Evolutionary conservation across 2,329 filamentous ascomycete species (phyloP).

Genomic region (Scolecobasidium constrictum): DNA sequence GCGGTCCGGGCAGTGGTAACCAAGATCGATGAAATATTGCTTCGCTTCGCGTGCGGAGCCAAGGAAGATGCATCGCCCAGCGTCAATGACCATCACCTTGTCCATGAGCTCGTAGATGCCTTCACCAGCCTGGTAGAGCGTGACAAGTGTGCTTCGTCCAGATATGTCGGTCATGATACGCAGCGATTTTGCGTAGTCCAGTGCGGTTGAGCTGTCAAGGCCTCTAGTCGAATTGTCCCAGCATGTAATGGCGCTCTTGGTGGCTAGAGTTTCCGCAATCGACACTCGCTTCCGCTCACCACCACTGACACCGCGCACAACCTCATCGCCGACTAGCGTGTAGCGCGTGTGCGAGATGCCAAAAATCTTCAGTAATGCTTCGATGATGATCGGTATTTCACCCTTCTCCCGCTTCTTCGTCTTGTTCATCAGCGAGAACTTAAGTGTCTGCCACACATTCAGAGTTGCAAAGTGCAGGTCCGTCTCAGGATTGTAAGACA

Average conservation of each 20-base stretch:
- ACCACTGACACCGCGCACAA: slow-evolving; percentile 50
- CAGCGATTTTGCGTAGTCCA: slow-evolving; percentile 61
- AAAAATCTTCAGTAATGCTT: slow-evolving; percentile 57
- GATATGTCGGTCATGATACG: slow-evolving; percentile 54
- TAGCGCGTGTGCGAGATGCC: slow-evolving; percentile 47
- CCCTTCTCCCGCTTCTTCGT: slow-evolving; percentile 51
- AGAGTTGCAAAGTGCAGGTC: slow-evolving; percentile 71
- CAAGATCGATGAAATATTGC: slow-evolving; percentile 55
- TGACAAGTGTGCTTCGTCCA: slow-evolving; percentile 51
- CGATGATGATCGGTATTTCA: slow-evolving; percentile 54
- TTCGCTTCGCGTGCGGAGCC: slow-evolving; percentile 49
- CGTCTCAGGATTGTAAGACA: slow-evolving; percentile 68
- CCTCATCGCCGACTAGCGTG: slow-evolving; percentile 66
- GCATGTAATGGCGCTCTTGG: slow-evolving; percentile 23
- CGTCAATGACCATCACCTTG: slow-evolving; percentile 26
- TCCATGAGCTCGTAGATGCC: slow-evolving; percentile 21
- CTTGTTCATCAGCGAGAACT: slow-evolving; percentile 59
- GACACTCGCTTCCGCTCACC: slow-evolving; percentile 39
- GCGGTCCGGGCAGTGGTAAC: slow-evolving; percentile 55
- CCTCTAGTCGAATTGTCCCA: slow-evolving; percentile 58
- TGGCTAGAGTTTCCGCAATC: slow-evolving; percentile 39
- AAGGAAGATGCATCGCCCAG: slow-evolving; percentile 43
- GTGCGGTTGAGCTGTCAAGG: slow-evolving; percentile 60
- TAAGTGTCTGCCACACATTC: slow-evolving; percentile 61
- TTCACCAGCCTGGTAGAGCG: slow-evolving; percentile 57